Evolutionary conservation across 768 basidiomycete genomes (phyloP).

Genomic region (Amanita inopinata): DNA sequence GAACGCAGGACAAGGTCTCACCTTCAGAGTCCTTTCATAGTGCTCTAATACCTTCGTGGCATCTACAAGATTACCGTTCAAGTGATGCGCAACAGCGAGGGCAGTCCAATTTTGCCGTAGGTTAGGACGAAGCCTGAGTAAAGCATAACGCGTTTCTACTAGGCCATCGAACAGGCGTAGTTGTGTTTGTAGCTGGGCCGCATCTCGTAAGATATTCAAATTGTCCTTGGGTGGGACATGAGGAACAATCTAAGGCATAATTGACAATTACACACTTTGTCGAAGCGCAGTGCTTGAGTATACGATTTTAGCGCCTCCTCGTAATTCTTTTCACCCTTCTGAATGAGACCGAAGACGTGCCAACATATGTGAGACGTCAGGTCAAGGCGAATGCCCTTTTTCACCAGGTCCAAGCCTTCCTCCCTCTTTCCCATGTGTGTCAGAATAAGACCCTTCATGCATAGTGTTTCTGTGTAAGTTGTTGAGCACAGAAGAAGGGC

Average conservation of each 20-base stretch:
- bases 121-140: constrained; percentile 73
- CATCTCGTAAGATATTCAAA: constrained; percentile 85
- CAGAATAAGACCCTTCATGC: constrained; percentile 90
- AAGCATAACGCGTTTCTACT: constrained; percentile 72
- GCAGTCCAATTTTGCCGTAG: constrained; percentile 86
- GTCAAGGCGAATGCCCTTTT: constrained; percentile 75
- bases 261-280: constrained; percentile 51
- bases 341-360: constrained; percentile 95
- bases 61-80: constrained; percentile 65
- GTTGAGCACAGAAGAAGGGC: constrained; percentile 2
- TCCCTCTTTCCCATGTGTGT: constrained; percentile 74
- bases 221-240: constrained; percentile 58
- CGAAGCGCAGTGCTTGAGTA: constrained; percentile 77
- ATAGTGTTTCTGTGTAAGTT: constrained; percentile 66
- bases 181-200: constrained; percentile 83
- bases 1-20: constrained; percentile 19
- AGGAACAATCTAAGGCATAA: constrained; percentile 3
- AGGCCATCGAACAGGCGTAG: constrained; percentile 70
- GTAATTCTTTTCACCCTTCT: constrained; percentile 91
- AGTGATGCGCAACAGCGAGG: constrained; percentile 79
- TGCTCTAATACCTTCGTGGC: constrained; percentile 66
- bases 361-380: constrained; percentile 90
- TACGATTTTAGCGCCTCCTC: constrained; percentile 93
- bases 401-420: constrained; percentile 74
- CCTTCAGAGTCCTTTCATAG: constrained; percentile 66